Conservation (phyloP, 176 grass and related monocot species). For the Otatea glauca region DNA sequence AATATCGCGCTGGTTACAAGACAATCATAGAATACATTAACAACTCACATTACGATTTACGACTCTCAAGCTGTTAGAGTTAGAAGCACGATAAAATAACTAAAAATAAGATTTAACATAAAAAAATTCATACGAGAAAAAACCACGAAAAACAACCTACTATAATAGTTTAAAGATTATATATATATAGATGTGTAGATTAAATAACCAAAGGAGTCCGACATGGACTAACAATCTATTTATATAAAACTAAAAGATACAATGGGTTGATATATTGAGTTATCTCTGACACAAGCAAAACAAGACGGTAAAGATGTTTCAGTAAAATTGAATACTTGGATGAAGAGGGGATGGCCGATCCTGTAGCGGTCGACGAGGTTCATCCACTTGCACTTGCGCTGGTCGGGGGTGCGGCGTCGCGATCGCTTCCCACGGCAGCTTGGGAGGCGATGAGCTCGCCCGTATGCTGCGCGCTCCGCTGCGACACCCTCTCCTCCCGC, state of each 20-base stretch:
- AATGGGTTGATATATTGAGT: too few species aligned
- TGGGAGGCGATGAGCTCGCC: neutral
- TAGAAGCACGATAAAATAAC: too few species aligned
- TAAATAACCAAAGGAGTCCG: too few species aligned
- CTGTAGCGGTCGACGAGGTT: constrained; percentile 53
- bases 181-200: too few species aligned
- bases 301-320: neutral
- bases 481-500: constrained; percentile 35
- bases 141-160: too few species aligned
- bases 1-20: neutral
- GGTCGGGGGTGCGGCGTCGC: too few species aligned
- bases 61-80: neutral
- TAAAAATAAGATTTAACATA: too few species aligned
- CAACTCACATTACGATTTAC: neutral
- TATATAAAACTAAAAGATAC: too few species aligned
- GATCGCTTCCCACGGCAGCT: too few species aligned
- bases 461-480: constrained; percentile 48
- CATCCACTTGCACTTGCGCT: constrained; percentile 25
- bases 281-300: neutral
- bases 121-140: too few species aligned
- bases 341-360: constrained; percentile 28
- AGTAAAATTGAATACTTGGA: neutral
- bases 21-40: neutral
- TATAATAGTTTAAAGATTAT: too few species aligned
- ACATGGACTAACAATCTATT: too few species aligned